phyloP scores from a whole-genome alignment of 2,329 filamentous ascomycete species.

The Arthrobotrys musiformis region DNA sequence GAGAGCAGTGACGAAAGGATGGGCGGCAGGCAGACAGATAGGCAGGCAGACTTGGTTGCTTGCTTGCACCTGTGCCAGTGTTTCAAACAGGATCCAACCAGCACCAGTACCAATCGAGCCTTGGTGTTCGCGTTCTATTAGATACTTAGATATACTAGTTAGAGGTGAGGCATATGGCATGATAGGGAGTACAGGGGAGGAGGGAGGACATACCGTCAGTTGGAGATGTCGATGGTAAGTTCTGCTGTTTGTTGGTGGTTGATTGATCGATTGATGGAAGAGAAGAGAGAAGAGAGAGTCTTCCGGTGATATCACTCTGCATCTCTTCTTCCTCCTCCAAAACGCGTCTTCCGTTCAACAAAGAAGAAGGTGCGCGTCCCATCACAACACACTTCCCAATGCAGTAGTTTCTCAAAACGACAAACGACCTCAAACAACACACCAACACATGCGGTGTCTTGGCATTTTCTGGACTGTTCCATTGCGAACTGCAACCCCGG shows the following conservation, averaged over 20 bases:
- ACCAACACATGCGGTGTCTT: constrained; percentile 28
- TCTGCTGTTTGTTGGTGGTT: too few species aligned
- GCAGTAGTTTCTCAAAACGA: not conserved
- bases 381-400: constrained; percentile 30
- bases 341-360: constrained; percentile 18
- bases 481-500: not conserved
- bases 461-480: constrained; percentile 50
- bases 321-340: not conserved
- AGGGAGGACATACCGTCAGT: too few species aligned
- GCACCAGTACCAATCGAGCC: constrained; percentile 9
- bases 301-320: constrained; percentile 30
- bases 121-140: constrained; percentile 22
- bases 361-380: constrained; percentile 21
- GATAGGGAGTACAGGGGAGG: too few species aligned
- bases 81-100: constrained; percentile 48
- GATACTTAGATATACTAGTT: not conserved
- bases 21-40: constrained; percentile 4
- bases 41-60: too few species aligned
- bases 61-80: too few species aligned
- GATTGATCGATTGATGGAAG: not conserved
- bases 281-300: not conserved
- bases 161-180: too few species aligned
- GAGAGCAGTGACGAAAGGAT: constrained; percentile 6
- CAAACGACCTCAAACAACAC: constrained; percentile 14
- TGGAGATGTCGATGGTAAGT: too few species aligned